Evolutionary conservation across 164 flowering plant species (phyloP).

Genomic region (Chloranthus sessilifolius): DNA sequence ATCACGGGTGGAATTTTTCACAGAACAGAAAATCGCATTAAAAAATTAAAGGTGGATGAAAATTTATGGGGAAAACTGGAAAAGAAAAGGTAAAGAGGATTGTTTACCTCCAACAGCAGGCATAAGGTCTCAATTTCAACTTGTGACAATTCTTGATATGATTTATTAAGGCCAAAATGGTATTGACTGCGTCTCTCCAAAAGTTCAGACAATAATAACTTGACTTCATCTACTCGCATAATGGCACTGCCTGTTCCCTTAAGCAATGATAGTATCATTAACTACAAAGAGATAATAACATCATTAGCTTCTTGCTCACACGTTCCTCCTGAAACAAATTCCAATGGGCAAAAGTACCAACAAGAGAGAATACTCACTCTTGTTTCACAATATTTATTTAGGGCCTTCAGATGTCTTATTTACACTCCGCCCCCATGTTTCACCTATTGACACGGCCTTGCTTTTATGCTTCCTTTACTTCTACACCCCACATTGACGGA

Average conservation of each 20-base stretch:
- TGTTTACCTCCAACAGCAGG: conserved; percentile 62
- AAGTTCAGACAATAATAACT: conserved; percentile 49
- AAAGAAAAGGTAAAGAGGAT: neutral
- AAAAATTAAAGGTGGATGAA: neutral
- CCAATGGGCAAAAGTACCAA: no score
- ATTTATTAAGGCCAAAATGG: conserved; percentile 26
- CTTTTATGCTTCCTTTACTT: no score
- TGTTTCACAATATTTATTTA: no score
- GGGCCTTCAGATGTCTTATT: no score
- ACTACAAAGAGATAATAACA: conserved; percentile 37
- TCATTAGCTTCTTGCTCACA: neutral
- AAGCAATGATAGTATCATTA: conserved; percentile 54
- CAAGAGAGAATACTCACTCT: no score
- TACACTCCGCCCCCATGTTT: no score
- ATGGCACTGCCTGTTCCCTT: conserved; percentile 53
- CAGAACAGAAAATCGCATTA: neutral
- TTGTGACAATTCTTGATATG: conserved; percentile 34
- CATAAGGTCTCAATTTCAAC: conserved; percentile 58
- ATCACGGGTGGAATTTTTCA: conserved; percentile 3
- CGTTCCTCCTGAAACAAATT: no score
- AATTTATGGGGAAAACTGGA: neutral
- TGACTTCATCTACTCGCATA: conserved; percentile 37
- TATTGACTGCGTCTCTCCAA: conserved; percentile 38
- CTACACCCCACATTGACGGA: no score
- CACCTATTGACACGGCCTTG: no score